These are phyloP conservation scores for Neonectria sp. DNA, from an alignment of 2,329 filamentous ascomycete genomes.

Conservation along the genomic window DNA sequence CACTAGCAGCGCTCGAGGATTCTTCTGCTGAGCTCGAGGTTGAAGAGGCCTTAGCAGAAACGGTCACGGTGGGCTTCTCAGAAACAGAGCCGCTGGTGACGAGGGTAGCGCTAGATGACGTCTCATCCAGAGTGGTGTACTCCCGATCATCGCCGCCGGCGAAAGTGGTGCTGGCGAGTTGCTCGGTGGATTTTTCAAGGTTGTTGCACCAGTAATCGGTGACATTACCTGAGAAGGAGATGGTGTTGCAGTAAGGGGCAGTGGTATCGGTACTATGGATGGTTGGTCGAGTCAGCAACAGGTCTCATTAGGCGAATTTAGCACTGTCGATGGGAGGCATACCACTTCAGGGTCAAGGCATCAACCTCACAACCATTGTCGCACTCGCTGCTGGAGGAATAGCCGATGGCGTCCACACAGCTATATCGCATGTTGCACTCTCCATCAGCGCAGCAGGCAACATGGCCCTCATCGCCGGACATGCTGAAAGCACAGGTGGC, in stretches of 20 bases:
- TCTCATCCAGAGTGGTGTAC: slow-evolving; percentile 31
- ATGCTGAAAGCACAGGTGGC: slow-evolving; percentile 60
- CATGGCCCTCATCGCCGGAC: slow-evolving; percentile 51
- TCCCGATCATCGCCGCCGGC: slow-evolving; percentile 51
- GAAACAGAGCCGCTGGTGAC: slow-evolving; percentile 29
- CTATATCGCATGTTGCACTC: slow-evolving; percentile 53
- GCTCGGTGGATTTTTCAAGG: slow-evolving; percentile 50
- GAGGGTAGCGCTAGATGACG: slow-evolving; percentile 33
- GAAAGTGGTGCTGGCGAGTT: slow-evolving; percentile 59
- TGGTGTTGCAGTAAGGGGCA: slow-evolving; percentile 62
- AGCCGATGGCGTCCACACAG: slow-evolving; percentile 58
- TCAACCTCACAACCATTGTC: slow-evolving; percentile 58
- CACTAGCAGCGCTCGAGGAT: slow-evolving; percentile 4
- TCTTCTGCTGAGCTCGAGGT: neutral
- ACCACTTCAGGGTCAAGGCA: slow-evolving; percentile 64
- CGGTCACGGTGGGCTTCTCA: slow-evolving; percentile 14
- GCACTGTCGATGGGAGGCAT: neutral
- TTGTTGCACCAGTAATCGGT: slow-evolving; percentile 62
- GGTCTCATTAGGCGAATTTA: neutral
- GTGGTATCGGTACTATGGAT: slow-evolving; percentile 52
- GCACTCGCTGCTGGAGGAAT: slow-evolving; percentile 55
- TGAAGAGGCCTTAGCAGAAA: slow-evolving; percentile 3
- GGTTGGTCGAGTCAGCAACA: slow-evolving; percentile 12
- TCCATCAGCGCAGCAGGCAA: slow-evolving; percentile 59
- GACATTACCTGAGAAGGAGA: slow-evolving; percentile 58